Evolutionary conservation across 208 protist genomes (phyloP).

Genomic region (Porcisia hertigi): DNA sequence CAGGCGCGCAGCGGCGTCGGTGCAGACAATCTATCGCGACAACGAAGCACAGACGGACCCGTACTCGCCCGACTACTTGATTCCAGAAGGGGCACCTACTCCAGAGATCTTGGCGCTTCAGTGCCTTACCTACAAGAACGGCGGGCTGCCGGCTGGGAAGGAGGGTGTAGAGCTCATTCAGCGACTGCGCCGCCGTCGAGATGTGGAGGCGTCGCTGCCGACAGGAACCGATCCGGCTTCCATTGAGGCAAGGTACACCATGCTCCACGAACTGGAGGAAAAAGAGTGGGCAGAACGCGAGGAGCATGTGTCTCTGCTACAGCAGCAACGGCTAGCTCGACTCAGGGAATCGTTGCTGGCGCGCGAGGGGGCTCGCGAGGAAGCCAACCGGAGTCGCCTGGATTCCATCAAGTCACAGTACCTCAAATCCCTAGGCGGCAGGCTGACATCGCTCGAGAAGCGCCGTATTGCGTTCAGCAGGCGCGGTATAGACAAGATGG

Average conservation of each 20-base stretch:
- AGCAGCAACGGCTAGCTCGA: constrained; percentile 66
- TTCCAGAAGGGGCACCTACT: constrained; percentile 59
- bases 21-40: constrained; percentile 80
- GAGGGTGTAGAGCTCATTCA: constrained; percentile 90
- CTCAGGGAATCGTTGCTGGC: constrained; percentile 56
- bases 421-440: constrained; percentile 36
- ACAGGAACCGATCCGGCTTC: constrained; percentile 53
- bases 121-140: constrained; percentile 60
- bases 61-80: constrained; percentile 88
- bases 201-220: constrained; percentile 63
- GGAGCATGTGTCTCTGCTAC: constrained; percentile 70
- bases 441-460: constrained; percentile 55
- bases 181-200: constrained; percentile 82
- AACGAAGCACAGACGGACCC: constrained; percentile 91
- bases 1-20: constrained; percentile 15
- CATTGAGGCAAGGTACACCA: constrained; percentile 43
- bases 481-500: constrained; percentile 35
- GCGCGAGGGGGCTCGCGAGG: constrained; percentile 71
- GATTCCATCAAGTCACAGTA: constrained; percentile 60
- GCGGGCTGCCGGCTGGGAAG: constrained; percentile 73
- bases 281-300: constrained; percentile 88
- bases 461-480: constrained; percentile 28
- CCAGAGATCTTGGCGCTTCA: constrained; percentile 77
- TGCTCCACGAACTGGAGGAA: constrained; percentile 81
- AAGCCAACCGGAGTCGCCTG: constrained; percentile 51